Evolutionary conservation across 2,329 filamentous ascomycete genomes (phyloP), one percentile per base, ranked within the genome.

Genomic region (Xylogone sp.): DNA sequence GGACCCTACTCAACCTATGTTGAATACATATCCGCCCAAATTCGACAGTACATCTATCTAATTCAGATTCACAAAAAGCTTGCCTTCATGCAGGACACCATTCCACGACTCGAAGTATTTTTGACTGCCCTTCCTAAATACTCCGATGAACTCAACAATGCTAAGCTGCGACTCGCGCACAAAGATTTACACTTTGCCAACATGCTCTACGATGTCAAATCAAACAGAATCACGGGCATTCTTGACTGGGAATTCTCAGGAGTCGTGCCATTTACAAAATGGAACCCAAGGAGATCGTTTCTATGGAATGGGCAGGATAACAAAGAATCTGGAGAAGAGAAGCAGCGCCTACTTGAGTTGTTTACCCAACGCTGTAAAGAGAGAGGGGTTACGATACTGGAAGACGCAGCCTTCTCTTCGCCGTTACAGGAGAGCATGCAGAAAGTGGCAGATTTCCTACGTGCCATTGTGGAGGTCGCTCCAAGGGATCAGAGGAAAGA

Each of bases 161-260:
- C 54, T 2, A 47, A 42, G 13, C 51, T 61, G 20, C 47, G 64
- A 4, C 60, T 72, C 1, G 65, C 69, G 6, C 71, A 72, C 53
- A 68, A 67, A 51, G 69, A 71, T 53, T 46, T 71, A 43, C 68
- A 71, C 51, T 65, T 72, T 39, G 68, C 62, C 12, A 72, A 71
- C 43, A 57, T 71, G 31, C 62, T 70, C 49, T 69, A 60, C 52
- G 59, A 68, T n/a, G 53, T 52, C 1, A 31, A 51, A 6, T 55
- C 58, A 1, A 46, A 50, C 0, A 51, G 48, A 6, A 65, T 72
- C 43, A 71, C 68, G 1, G 62, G 54, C 1, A 58, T 72, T 12
- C 53, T 69, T 10, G 67, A 68, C 59, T 72, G 68, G 69, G 71
- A 71, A 52, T 72, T 72, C 42, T 58, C 65, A 1, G 60, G 61